Base-by-base conservation (phyloP, 2,329 filamentous ascomycete genomes). In the Chaetoscypha palmicola region DNA sequence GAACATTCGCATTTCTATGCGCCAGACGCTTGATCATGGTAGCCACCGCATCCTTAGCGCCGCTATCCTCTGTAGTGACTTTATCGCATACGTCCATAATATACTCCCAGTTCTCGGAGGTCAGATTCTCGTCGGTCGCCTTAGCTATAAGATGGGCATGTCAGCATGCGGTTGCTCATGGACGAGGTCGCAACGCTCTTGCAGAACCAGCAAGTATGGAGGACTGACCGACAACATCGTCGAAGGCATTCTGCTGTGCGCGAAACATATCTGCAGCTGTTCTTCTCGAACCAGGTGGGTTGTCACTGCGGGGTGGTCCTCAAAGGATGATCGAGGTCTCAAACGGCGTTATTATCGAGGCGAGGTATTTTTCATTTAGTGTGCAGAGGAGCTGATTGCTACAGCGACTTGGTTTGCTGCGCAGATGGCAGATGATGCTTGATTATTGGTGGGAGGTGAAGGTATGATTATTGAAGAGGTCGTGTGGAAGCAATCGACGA, bases 91-190 rank as follows among this genome's bases (percentile, higher is more conserved):
- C 64, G 58, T 67, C 65, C 64, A 66, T 66, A 51, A 66, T 66
- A 53, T 61, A 81, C 62, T 84, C 81, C 81, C 81, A 86, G 63
- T 85, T 84, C 66, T 77, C 74, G 48, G 68, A 61, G 8, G 62
- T 97, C 58, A 97, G 77, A 67, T 96, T 98, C 75, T 98, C 92
- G 68, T 98, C 92, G 45, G 92, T 98, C 62, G 92, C 90, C 68
- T 85, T 85, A 60, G 79, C 81, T 83, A 59, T 55, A 58, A 14
- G 40, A 14, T 24, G 32, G 38, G 32, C 50, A 47, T 41, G 45
- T 56, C 23, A 56, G 54, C 32, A 12, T 28, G 11, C 7, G 16
- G 47, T n/a, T n/a, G n/a, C n/a, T n/a, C n/a, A n/a, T n/a, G n/a
- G n/a, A n/a, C n/a, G n/a, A n/a, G n/a, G n/a, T n/a, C n/a, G n/a